phyloP scores from a whole-genome alignment of 1,284 basidiomycete genomes.

The Meripilus lineatus region DNA sequence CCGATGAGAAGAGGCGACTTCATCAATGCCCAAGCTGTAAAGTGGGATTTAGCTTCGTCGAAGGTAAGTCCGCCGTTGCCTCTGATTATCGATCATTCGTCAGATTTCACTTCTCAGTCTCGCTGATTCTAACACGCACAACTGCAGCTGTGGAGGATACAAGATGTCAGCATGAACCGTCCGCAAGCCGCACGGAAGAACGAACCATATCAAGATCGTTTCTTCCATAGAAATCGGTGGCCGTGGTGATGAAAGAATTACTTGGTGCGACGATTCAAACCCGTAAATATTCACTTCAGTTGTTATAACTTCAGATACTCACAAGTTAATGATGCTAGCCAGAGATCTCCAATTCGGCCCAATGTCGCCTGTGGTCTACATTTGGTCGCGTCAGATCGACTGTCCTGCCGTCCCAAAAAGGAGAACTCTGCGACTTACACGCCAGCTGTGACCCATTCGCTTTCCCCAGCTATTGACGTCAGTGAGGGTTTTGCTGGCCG shows the following conservation, averaged over 20 bases:
- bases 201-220: constrained; percentile 60
- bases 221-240: constrained; percentile 55
- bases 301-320: constrained; percentile 3
- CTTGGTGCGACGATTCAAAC: constrained; percentile 14
- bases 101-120: background rate
- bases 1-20: constrained; percentile 52
- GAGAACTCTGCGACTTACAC: constrained; percentile 26
- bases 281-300: background rate
- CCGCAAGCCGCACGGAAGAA: constrained; percentile 2
- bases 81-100: too few species aligned
- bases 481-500: too few species aligned
- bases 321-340: constrained; percentile 40
- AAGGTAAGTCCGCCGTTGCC: constrained; percentile 53
- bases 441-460: constrained; percentile 40
- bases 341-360: constrained; percentile 33
- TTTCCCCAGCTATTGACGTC: constrained; percentile 33
- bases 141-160: constrained; percentile 40
- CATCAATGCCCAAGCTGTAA: constrained; percentile 63
- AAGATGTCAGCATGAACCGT: background rate
- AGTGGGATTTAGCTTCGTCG: constrained; percentile 59
- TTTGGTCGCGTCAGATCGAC: background rate
- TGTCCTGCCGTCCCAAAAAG: background rate
- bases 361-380: constrained; percentile 31
- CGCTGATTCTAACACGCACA: constrained; percentile 28
- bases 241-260: constrained; percentile 41